phyloP scores from a whole-genome alignment of 2,329 filamentous ascomycete species.

The Apiospora marii region DNA sequence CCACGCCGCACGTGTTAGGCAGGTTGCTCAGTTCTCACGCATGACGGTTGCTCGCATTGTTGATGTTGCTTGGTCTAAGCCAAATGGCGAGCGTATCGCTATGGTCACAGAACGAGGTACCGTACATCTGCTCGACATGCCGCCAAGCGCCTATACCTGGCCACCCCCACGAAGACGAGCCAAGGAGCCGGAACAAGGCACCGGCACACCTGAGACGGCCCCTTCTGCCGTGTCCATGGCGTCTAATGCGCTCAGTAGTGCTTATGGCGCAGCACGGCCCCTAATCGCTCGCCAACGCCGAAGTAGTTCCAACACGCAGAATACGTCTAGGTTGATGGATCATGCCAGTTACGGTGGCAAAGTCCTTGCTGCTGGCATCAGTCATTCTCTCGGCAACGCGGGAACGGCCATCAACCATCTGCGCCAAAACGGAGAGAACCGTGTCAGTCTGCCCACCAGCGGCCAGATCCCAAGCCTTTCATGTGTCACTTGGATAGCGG shows the following conservation, averaged over 20 bases:
- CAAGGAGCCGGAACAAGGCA: constrained; percentile 52
- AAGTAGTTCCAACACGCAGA: constrained; percentile 53
- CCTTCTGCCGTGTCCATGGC: constrained; percentile 71
- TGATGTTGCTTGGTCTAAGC: constrained; percentile 86
- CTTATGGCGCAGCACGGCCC: constrained; percentile 72
- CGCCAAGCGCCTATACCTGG: constrained; percentile 84
- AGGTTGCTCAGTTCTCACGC: constrained; percentile 87
- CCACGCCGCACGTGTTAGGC: constrained; percentile 71
- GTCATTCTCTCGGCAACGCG: constrained; percentile 77
- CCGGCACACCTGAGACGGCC: constrained; percentile 57
- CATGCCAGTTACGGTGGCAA: constrained; percentile 75
- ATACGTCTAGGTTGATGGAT: constrained; percentile 58
- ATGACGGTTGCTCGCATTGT: constrained; percentile 92
- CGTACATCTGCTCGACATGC: constrained; percentile 89
- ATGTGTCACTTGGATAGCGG: constrained; percentile 72
- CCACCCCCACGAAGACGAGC: constrained; percentile 72
- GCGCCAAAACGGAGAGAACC: constrained; percentile 78
- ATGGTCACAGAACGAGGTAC: constrained; percentile 96
- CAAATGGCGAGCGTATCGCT: constrained; percentile 82
- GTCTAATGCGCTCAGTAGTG: constrained; percentile 74
- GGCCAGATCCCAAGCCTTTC: constrained; percentile 59
- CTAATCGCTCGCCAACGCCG: constrained; percentile 64
- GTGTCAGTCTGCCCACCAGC: constrained; percentile 72
- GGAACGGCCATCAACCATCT: constrained; percentile 74
- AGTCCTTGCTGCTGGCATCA: constrained; percentile 76